These are phyloP conservation scores for Claviceps sp. DNA, from an alignment of 2,329 filamentous ascomycete genomes.

Conservation along the genomic window DNA sequence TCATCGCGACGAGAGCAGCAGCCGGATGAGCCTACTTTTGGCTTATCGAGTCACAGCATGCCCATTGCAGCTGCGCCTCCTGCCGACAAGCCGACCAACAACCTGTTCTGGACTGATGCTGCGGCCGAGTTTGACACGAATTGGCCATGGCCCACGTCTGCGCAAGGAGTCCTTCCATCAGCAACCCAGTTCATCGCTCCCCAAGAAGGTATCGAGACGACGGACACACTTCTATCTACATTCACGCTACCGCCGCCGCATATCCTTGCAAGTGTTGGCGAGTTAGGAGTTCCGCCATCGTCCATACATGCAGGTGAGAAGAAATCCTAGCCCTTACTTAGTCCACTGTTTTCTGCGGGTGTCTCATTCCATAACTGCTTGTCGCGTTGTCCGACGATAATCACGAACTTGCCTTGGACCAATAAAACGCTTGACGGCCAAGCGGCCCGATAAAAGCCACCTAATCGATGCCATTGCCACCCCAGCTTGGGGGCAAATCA, in stretches of 20 bases:
- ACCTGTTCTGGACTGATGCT: not conserved
- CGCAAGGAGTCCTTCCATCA: not conserved
- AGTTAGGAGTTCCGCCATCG: not conserved
- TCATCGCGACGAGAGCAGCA: not conserved
- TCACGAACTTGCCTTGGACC: not conserved
- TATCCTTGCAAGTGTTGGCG: not conserved
- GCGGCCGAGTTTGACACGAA: slow-evolving; percentile 1
- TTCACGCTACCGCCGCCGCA: not conserved
- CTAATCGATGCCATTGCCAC: not conserved
- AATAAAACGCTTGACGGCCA: not conserved
- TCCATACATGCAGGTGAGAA: slow-evolving; percentile 1
- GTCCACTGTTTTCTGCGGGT: not conserved
- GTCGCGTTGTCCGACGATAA: not conserved
- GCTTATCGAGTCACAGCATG: not conserved
- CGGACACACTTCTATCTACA: not conserved
- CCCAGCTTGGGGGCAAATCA: not conserved
- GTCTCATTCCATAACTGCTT: not conserved
- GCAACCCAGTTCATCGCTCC: not conserved
- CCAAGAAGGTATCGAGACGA: not conserved
- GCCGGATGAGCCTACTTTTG: not conserved
- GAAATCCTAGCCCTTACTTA: not conserved
- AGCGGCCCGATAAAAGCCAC: not conserved
- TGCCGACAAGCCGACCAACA: not conserved
- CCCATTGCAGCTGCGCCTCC: not conserved
- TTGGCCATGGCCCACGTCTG: slow-evolving; percentile 6